A percentile compares a stretch with the other conserved stretches of the same genome.
Conservation (phyloP, 805 yeast species). For the Candida sphagnicola region DNA sequence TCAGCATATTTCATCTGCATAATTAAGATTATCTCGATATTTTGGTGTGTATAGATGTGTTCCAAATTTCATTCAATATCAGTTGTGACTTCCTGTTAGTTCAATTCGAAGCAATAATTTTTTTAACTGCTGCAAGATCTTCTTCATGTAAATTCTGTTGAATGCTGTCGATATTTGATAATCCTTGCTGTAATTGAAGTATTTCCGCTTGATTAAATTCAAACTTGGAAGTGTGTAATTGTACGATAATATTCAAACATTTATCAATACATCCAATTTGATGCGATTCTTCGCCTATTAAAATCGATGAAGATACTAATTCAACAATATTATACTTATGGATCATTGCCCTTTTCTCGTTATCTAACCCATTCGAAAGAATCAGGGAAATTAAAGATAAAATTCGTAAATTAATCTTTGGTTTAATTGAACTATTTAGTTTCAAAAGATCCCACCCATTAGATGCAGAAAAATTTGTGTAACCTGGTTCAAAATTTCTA, state of each 20-base stretch:
- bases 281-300: not conserved
- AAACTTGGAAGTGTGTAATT: constrained; percentile 40
- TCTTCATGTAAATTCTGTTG: constrained; percentile 52
- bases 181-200: constrained; percentile 27
- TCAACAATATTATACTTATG: constrained; percentile 28
- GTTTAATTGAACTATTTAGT: constrained; percentile 17
- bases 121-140: constrained; percentile 48
- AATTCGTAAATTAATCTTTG: constrained; percentile 48
- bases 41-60: too few relatives aligned
- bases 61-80: too few relatives aligned
- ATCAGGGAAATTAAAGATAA: constrained; percentile 59
- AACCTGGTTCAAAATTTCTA: constrained; percentile 62
- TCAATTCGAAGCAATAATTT: constrained; percentile 24
- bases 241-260: constrained; percentile 46
- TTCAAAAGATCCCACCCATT: constrained; percentile 61
- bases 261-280: constrained; percentile 55
- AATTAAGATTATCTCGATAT: too few relatives aligned
- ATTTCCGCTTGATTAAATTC: constrained; percentile 44
- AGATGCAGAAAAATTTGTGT: constrained; percentile 47
- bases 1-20: too few relatives aligned
- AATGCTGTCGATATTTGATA: constrained; percentile 34
- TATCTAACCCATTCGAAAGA: constrained; percentile 47
- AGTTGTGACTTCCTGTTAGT: too few relatives aligned
- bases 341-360: constrained; percentile 37
- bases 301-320: constrained; percentile 21